phyloP scores from a whole-genome alignment of 2,329 filamentous ascomycete genomes.

The Colletotrichum lentis region DNA sequence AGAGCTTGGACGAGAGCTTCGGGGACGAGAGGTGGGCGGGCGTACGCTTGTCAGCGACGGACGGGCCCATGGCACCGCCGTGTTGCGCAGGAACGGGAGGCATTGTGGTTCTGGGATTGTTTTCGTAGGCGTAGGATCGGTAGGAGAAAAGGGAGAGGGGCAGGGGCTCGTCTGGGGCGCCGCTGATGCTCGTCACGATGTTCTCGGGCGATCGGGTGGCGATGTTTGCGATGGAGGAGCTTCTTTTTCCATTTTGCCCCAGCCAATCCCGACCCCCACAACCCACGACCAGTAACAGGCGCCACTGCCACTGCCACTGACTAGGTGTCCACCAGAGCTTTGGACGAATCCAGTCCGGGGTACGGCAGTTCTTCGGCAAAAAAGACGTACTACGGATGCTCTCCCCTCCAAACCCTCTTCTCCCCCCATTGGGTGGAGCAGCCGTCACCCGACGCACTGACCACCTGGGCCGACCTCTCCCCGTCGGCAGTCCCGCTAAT shows the following conservation, averaged over 20 bases:
- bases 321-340: slow-evolving; percentile 21
- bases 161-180: not conserved
- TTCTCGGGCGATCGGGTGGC: not conserved
- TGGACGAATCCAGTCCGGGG: slow-evolving; percentile 34
- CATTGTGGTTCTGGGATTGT: slow-evolving; percentile 42
- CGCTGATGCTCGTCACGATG: slow-evolving; percentile 14
- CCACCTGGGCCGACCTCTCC: slow-evolving; percentile 4
- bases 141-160: no score
- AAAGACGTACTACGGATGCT: no score
- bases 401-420: not conserved
- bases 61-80: slow-evolving; percentile 55
- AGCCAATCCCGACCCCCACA: not conserved
- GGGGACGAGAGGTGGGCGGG: slow-evolving; percentile 2
- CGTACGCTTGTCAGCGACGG: slow-evolving; percentile 64
- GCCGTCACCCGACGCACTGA: slow-evolving; percentile 31
- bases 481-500: no score
- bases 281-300: not conserved
- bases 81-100: slow-evolving; percentile 53
- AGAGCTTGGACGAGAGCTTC: not conserved
- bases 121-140: no score
- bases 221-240: slow-evolving; percentile 28
- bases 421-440: not conserved
- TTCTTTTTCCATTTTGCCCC: slow-evolving; percentile 31
- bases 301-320: no score
- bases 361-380: slow-evolving; percentile 35